Conservation (phyloP, 1,139 yeast genomes). For the Groenewaldozyma sp. region DNA sequence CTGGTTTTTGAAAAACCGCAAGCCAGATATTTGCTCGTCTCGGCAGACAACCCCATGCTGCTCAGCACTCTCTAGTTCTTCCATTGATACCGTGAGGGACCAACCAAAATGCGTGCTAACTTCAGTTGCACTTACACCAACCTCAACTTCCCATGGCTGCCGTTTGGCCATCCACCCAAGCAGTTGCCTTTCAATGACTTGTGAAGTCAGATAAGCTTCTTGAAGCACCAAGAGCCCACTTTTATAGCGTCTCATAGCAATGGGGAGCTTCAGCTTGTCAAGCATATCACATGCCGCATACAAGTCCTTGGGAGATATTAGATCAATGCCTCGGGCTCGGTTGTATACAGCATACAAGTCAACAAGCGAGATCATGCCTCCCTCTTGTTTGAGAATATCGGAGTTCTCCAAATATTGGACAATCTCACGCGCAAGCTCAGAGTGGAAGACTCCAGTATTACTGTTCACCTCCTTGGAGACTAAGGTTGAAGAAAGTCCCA, state of each 20-base stretch:
- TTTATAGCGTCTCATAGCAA: conserved; percentile 33
- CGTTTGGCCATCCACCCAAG: conserved; percentile 26
- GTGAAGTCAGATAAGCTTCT: conserved; percentile 31
- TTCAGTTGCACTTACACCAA: conserved; percentile 37
- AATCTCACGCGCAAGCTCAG: conserved; percentile 49
- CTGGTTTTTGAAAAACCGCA: conserved; percentile 31
- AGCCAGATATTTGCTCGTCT: conserved; percentile 59
- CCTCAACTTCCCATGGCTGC: conserved; percentile 20
- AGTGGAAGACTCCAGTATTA: conserved; percentile 34
- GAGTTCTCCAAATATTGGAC: conserved; percentile 40
- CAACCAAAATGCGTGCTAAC: conserved; percentile 52
- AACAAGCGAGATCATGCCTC: conserved; percentile 49
- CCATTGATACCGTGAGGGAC: conserved; percentile 61
- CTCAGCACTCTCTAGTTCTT: conserved; percentile 56
- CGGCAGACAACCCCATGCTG: conserved; percentile 49
- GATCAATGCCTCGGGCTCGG: conserved; percentile 48
- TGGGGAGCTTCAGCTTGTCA: conserved; percentile 38
- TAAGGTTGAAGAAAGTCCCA: conserved; percentile 27
- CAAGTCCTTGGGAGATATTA: conserved; percentile 51
- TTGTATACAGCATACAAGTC: conserved; percentile 56
- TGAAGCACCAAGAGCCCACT: conserved; percentile 41
- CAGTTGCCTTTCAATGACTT: conserved; percentile 28
- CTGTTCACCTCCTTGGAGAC: conserved; percentile 31
- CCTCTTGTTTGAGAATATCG: conserved; percentile 37
- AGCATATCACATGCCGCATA: conserved; percentile 43